These are phyloP conservation scores for Peronospora farinosa DNA, from an alignment of 352 stramenopile genomes.

Conservation along the genomic window DNA sequence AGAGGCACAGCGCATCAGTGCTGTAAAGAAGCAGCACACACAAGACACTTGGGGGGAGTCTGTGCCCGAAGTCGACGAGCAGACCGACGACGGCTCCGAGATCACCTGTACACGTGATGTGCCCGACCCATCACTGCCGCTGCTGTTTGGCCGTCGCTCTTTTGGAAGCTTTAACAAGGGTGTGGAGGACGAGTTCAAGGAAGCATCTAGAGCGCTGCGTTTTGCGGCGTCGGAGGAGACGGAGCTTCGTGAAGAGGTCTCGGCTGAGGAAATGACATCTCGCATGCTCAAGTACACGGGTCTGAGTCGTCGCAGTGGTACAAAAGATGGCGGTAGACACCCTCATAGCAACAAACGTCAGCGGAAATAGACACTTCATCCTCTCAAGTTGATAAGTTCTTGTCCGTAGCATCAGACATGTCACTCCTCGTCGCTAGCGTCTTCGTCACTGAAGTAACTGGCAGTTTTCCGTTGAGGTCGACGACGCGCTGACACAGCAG, in stretches of 20 bases:
- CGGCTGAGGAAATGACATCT: slow-evolving; percentile 72
- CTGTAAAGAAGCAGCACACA: slow-evolving; percentile 47
- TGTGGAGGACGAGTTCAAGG: slow-evolving; percentile 77
- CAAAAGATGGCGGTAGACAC: slow-evolving; percentile 22
- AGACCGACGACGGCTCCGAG: slow-evolving; percentile 23
- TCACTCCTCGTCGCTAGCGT: slow-evolving; percentile 54
- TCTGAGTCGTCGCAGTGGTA: slow-evolving; percentile 36
- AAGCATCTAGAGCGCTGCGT: slow-evolving; percentile 46
- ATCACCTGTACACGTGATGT: slow-evolving; percentile 57
- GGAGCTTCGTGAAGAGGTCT: slow-evolving; percentile 72
- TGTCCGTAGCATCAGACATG: slow-evolving; percentile 4
- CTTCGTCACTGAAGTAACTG: slow-evolving; percentile 77
- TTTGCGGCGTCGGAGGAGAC: slow-evolving; percentile 62
- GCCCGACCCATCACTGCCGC: slow-evolving; percentile 61
- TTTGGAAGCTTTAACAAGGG: slow-evolving; percentile 80
- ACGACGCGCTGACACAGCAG: slow-evolving; percentile 18
- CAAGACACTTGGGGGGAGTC: slow-evolving; percentile 45
- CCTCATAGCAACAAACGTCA: slow-evolving; percentile 46
- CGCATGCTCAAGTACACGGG: slow-evolving; percentile 84
- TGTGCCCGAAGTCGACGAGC: slow-evolving; percentile 25
- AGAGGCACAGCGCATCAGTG: slow-evolving; percentile 44
- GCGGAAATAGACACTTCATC: slow-evolving; percentile 37
- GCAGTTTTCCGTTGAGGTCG: slow-evolving; percentile 34
- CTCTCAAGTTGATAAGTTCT: slow-evolving; percentile 28
- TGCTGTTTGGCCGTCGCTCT: slow-evolving; percentile 69